A percentile compares a stretch with the other conserved stretches of the same genome.
These are phyloP conservation scores for Camellia granthamiana DNA, from an alignment of 148 eudicot species.

Conservation along the genomic window DNA sequence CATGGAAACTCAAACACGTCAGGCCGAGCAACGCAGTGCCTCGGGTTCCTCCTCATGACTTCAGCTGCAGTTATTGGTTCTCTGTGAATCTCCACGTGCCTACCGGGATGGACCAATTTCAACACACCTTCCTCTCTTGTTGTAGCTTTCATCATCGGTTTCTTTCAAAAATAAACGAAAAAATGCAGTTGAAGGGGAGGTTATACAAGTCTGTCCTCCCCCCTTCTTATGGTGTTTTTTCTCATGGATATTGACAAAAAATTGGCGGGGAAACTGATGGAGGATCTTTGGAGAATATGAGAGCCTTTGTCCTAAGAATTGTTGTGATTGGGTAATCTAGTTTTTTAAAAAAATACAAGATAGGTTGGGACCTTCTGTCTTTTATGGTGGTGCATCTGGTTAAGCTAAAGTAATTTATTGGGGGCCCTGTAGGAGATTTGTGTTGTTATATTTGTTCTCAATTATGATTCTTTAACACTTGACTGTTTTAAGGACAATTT, in stretches of 20 bases:
- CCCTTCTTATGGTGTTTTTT: not conserved
- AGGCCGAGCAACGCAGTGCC: constrained; percentile 27
- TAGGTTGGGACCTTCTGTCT: not conserved
- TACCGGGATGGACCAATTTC: constrained; percentile 25
- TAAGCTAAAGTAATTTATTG: not conserved
- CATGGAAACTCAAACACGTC: constrained; percentile 25
- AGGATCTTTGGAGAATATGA: not conserved
- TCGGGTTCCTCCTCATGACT: constrained; percentile 26
- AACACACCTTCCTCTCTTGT: constrained; percentile 20
- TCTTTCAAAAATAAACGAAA: not conserved
- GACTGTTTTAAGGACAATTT: too few species aligned
- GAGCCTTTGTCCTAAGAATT: not conserved
- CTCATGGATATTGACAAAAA: not conserved
- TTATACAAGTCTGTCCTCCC: not conserved
- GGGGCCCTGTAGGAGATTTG: too few species aligned
- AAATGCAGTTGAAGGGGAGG: not conserved
- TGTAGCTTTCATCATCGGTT: not conserved
- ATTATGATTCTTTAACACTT: too few species aligned
- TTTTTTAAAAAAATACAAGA: not conserved
- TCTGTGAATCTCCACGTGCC: constrained; percentile 21
- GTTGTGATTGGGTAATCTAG: not conserved
- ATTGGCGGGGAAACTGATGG: not conserved
- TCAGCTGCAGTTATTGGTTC: constrained; percentile 26
- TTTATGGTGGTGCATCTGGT: not conserved
- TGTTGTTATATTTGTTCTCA: too few species aligned